Evolutionary conservation across 495 filamentous ascomycete genomes (phyloP), one percentile per base, ranked within the genome.

Genomic region (Aspergillus avenaceus): DNA sequence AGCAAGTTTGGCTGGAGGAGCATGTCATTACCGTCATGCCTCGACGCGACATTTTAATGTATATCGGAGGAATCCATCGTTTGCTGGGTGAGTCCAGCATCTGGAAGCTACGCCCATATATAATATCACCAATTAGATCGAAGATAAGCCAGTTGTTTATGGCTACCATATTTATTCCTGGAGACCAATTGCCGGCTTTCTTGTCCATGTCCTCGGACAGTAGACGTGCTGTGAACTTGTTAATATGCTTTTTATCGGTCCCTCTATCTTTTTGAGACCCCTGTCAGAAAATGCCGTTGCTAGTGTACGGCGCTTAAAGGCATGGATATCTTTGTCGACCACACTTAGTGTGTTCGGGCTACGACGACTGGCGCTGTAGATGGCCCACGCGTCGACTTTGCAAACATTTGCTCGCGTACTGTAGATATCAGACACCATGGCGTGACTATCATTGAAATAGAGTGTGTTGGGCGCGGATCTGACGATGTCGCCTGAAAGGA

Each of bases 261-360:
- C 55, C 47, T 73, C 69, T 27, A 67, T 50, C 9, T 51, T 47
- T 34, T 59, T 63, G 22, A 75, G 24, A 0, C 67, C 64, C n/a
- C 50, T 43, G 3, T 66, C 61, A 7, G 64, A 67, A 52, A 73
- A 74, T 0, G 62, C 70, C 8, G 67, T 72, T 1, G 54, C 54
- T 8, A 74, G 43, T 1, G 72, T 66, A 2, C 67, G 52, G 4
- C 71, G 54, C 43, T 72, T 74, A 8, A 65, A 65, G 8, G 53
- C 68, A 32, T 76, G 73, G 12, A 59, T 54, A 8, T 37, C 22
- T 44, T 73, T 74, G 21, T 68, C 59, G 38, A 67, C 66, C 3
- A 49, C 50, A 28, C 62, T 73, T 31, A 71, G 60, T 9, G 60
- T 71, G 48, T 70, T 75, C 24, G 61, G 52, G 12, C 38, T 50